A percentile compares a stretch with the other conserved stretches of the same genome.
Evolutionary conservation across 805 yeast genomes (phyloP).

Genomic region (Metschnikowia amazonensis): DNA sequence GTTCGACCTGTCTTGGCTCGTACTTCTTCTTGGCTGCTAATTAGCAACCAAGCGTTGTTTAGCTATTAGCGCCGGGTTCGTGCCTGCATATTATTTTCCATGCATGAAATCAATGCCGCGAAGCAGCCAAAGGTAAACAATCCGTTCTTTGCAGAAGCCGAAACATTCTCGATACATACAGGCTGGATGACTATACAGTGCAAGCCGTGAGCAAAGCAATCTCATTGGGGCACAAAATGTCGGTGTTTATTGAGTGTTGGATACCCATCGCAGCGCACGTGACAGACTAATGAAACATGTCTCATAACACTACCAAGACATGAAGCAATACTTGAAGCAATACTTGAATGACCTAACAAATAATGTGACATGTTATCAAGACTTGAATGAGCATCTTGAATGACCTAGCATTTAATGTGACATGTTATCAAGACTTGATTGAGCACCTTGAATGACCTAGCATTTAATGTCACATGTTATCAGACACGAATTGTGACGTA

Average conservation of each 20-base stretch:
- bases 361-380: too few species aligned
- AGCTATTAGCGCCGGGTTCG: background rate
- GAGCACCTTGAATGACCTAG: too few species aligned
- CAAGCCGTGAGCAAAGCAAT: background rate
- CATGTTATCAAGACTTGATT: too few species aligned
- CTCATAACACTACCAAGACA: too few species aligned
- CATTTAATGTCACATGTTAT: too few species aligned
- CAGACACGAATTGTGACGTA: too few species aligned
- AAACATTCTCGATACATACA: slow-evolving; percentile 1
- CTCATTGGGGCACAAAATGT: background rate
- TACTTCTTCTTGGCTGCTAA: slow-evolving; percentile 2
- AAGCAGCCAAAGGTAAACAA: slow-evolving; percentile 4
- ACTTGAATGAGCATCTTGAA: too few species aligned
- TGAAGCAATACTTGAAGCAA: too few species aligned
- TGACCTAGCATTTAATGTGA: too few species aligned
- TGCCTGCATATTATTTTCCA: background rate
- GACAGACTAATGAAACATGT: background rate
- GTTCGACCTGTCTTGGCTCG: background rate
- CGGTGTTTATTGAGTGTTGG: background rate
- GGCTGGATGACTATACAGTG: background rate
- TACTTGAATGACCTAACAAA: too few species aligned
- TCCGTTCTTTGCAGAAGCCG: slow-evolving; percentile 1
- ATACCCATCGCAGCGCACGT: background rate
- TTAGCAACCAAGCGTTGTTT: slow-evolving; percentile 1
- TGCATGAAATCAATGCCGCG: slow-evolving; percentile 2